Evolutionary conservation across 2,329 filamentous ascomycete genomes (phyloP), one percentile per base, ranked within the genome.

Genomic region (Phialemoniopsis sp.): DNA sequence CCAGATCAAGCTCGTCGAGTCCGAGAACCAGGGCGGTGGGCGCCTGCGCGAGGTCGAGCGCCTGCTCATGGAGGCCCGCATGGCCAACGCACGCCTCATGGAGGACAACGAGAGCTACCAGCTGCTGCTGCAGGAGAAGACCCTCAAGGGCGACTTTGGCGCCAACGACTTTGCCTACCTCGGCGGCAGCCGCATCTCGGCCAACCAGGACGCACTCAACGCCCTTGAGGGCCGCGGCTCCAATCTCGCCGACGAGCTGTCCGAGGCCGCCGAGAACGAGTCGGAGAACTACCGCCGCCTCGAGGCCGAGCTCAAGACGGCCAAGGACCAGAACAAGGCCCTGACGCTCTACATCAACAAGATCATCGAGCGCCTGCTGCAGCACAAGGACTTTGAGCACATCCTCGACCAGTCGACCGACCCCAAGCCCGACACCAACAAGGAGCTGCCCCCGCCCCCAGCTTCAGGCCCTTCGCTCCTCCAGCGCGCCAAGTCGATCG

Each of bases 71-170:
- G 91, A 97, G 57, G 85, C 89, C 30, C 88, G 90, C 54, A 93
- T 97, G 85, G 86, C 89, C 50, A 98, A 97, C 58, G 93, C 93
- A 41, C 81, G 90, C 34, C 72, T 98, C 46, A 93, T 96, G 87
- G 93, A 98, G 66, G 93, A 98, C 63, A 97, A 97, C 55, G 93
- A 98, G 65, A 95, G 89, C 65, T 98, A 95, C 64, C 91, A 97
- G 64, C 77, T 97, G 29, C 80, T 98, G 14, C 80, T 98, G 17
- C 89, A 89, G 56, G 90, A 97, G 63, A 91, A 89, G 72, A 97
- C 93, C 2, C 76, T 98, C 42, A 95, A 94, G 57, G 93, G 93
- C 21, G 91, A 97, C 57, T 91, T 96, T 58, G 77, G 78, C 54
- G 89, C 85, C 57, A 85, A 77, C 52, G 86, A 91, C 55, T 89